Percentiles rank a stretch among this genome's conserved stretches.
phyloP scores from a whole-genome alignment of 768 basidiomycete genomes.

The Amanita rubescens region DNA sequence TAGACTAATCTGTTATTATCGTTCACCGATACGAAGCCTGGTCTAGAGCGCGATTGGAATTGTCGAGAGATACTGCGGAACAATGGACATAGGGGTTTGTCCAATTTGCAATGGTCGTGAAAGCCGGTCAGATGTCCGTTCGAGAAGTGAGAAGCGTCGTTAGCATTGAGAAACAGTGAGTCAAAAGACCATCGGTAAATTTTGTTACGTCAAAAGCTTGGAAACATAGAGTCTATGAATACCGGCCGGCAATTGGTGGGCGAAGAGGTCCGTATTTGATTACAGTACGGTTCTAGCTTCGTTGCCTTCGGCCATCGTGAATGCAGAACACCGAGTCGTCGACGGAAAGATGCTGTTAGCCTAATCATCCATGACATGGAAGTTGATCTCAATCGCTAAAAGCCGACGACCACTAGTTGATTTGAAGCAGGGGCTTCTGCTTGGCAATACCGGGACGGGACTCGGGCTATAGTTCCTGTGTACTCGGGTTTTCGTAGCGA shows the following conservation, averaged over 20 bases:
- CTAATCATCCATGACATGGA: background rate
- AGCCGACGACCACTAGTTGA: background rate
- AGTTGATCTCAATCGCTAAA: background rate
- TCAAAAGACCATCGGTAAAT: background rate
- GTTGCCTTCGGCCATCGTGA: conserved; percentile 4
- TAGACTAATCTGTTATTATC: conserved; percentile 2
- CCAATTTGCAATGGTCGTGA: background rate
- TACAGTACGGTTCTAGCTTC: conserved; percentile 1
- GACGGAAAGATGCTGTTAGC: background rate
- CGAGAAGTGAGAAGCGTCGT: background rate
- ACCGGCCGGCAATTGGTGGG: conserved; percentile 6
- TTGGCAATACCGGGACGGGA: background rate
- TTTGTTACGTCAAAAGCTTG: conserved; percentile 6
- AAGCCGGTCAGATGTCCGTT: background rate
- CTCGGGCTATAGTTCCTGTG: background rate
- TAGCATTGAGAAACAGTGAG: background rate
- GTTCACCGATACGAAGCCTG: background rate
- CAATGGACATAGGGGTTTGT: background rate
- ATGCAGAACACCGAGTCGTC: background rate
- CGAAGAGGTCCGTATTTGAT: background rate
- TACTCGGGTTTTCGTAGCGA: too few species aligned
- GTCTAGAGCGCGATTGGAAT: background rate
- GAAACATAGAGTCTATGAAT: conserved; percentile 1
- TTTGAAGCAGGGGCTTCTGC: background rate
- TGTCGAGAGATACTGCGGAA: background rate